Evolutionary conservation across 1,284 basidiomycete species (phyloP), one percentile per base, ranked within the genome.

Genomic region (Ustilago bromivora): DNA sequence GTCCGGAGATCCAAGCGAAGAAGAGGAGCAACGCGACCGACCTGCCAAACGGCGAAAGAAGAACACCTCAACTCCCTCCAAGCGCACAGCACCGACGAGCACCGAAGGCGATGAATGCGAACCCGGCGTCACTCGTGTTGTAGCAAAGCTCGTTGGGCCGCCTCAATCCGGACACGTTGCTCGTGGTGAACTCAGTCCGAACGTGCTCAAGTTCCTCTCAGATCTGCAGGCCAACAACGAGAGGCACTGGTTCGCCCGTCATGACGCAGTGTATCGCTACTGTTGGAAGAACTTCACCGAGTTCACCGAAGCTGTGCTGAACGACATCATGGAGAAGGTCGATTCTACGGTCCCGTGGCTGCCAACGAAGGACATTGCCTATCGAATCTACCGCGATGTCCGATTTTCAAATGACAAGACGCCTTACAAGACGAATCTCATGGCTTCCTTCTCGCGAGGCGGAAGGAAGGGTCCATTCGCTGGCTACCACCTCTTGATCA

Each of bases 331-430:
- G 43, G 92, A 91, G 57, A 90, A 90, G 0, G 85, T 81, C 12
- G 95, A 97, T 83, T 87, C 90, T 5, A 91, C 96, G 82, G 89
- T 96, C 1, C 95, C 95, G 0, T 91, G 90, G 32, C 87, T 96
- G 8, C 95, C 95, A 0, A 90, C 93, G 0, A 94, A 93, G 81
- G 95, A 96, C 80, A 89, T 95, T 28, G 91, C 93, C 32, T 91
- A 94, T 66, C 82, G 88, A 1, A 88, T 89, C 66, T 88, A 88
- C 77, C 83, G 88, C 12, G 80, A 94, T 92, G 87, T 95, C 15
- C 90, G 95, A n/a, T 96, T 96, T 86, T 93, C 93, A 82, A 94
- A 94, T 70, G 92, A 95, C 84, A 94, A 94, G 87, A 96, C 95
- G 3, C 95, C 95, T 0, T 97, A 97, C 88, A 96, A 97, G 87